Evolutionary conservation across 2,329 filamentous ascomycete species (phyloP).

Genomic region (Trichoderma cornu-damae): DNA sequence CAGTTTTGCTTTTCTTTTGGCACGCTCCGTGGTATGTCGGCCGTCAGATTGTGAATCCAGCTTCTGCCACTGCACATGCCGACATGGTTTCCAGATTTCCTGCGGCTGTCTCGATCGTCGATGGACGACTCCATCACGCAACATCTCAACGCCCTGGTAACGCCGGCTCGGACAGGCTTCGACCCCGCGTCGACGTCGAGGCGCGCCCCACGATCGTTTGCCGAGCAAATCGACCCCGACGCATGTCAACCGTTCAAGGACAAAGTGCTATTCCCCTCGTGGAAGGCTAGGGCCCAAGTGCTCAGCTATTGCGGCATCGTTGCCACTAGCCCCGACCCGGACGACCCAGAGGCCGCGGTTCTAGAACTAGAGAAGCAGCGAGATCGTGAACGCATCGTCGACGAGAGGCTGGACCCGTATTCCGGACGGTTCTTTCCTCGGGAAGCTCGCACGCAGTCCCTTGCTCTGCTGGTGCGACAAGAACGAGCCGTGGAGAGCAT

Average conservation of each 20-base stretch:
- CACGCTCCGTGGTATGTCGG: slow-evolving; percentile 57
- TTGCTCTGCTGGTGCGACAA: slow-evolving; percentile 68
- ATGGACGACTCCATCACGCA: slow-evolving; percentile 93
- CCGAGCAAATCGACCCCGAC: slow-evolving; percentile 51
- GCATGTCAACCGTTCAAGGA: slow-evolving; percentile 71
- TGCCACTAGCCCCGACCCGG: slow-evolving; percentile 78
- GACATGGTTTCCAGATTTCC: slow-evolving; percentile 71
- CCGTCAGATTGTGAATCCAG: background rate
- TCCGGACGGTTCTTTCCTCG: slow-evolving; percentile 73
- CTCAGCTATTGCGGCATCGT: slow-evolving; percentile 86
- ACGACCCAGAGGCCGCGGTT: slow-evolving; percentile 71
- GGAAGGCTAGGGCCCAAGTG: slow-evolving; percentile 77
- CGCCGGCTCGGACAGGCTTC: slow-evolving; percentile 66
- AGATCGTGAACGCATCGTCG: slow-evolving; percentile 67
- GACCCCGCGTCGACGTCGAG: slow-evolving; percentile 71
- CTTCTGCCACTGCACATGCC: background rate
- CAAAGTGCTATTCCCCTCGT: slow-evolving; percentile 77
- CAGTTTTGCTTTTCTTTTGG: slow-evolving; percentile 74
- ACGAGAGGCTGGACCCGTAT: slow-evolving; percentile 91
- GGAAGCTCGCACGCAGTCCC: slow-evolving; percentile 72
- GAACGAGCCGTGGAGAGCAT: slow-evolving; percentile 75
- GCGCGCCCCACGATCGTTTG: slow-evolving; percentile 48
- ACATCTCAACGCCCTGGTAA: slow-evolving; percentile 83
- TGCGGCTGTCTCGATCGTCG: slow-evolving; percentile 74
- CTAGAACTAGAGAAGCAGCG: slow-evolving; percentile 65